phyloP scores from a whole-genome alignment of 768 basidiomycete genomes.

The Trametes punicea region DNA sequence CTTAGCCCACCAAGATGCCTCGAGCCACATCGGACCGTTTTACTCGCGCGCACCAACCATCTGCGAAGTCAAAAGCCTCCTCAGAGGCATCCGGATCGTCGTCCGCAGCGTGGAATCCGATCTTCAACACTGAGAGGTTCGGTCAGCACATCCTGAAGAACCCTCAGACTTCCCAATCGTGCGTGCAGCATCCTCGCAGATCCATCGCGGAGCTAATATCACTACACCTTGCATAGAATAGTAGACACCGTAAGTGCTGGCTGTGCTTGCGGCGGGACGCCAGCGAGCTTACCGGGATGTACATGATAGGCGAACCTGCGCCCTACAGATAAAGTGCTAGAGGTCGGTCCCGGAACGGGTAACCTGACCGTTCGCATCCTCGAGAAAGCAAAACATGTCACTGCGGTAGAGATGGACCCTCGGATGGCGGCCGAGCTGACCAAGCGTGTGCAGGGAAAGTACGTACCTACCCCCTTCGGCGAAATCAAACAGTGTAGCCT shows the following conservation, averaged over 20 bases:
- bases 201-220: not conserved
- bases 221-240: conserved; percentile 38
- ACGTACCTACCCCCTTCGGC: conserved; percentile 37
- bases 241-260: conserved; percentile 51
- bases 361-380: conserved; percentile 93
- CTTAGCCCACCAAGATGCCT: conserved; percentile 51
- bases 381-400: conserved; percentile 88
- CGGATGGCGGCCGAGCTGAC: conserved; percentile 98
- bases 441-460: conserved; percentile 98
- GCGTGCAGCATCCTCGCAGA: conserved; percentile 23
- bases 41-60: conserved; percentile 61
- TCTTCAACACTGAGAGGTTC: conserved; percentile 93
- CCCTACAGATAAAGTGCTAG: conserved; percentile 93
- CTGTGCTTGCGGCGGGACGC: not conserved
- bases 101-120: conserved; percentile 65
- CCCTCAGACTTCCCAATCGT: conserved; percentile 88
- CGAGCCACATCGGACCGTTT: conserved; percentile 76
- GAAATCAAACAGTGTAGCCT: not conserved
- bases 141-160: conserved; percentile 99
- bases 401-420: conserved; percentile 97
- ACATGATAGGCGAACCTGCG: conserved; percentile 74
- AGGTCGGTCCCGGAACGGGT: conserved; percentile 97
- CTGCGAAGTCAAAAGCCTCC: conserved; percentile 49
- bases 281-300: not conserved
- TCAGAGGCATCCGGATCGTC: conserved; percentile 39